A percentile compares a stretch with the other conserved stretches of the same genome.
Conservation (phyloP, 202 grass and related monocot species). For the Cymbopogon flexuosus region DNA sequence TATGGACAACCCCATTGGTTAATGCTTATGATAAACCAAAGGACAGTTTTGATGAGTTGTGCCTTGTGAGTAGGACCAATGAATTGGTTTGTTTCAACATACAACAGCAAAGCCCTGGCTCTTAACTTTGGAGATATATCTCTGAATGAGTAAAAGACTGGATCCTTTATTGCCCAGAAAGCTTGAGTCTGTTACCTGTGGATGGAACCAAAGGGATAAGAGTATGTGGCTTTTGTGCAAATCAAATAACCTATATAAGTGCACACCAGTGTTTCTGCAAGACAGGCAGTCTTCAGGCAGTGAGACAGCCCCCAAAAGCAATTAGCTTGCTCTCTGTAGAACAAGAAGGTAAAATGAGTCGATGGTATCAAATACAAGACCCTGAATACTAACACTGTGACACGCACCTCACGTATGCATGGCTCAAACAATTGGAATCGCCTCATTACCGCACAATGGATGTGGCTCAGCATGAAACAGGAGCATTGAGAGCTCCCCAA, state of each 20-base stretch:
- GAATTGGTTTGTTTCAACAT: background rate
- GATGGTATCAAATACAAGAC: background rate
- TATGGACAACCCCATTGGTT: too few relatives aligned
- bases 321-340: slow-evolving; percentile 56
- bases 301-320: slow-evolving; percentile 50
- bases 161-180: background rate
- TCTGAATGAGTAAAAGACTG: background rate
- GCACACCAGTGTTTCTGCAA: slow-evolving; percentile 21
- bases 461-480: background rate
- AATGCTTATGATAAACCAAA: too few relatives aligned
- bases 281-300: slow-evolving; percentile 40
- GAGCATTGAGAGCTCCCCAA: background rate
- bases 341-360: background rate
- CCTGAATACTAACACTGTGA: background rate
- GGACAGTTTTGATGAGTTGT: background rate
- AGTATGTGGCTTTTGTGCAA: background rate
- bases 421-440: background rate
- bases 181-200: background rate
- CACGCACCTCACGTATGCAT: background rate
- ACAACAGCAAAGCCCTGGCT: background rate
- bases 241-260: background rate
- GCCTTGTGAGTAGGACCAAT: background rate
- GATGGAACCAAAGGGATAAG: background rate
- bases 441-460: background rate
- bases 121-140: background rate